Conservation (phyloP, 352 stramenopile genomes). For the Phytophthora sojae region DNA sequence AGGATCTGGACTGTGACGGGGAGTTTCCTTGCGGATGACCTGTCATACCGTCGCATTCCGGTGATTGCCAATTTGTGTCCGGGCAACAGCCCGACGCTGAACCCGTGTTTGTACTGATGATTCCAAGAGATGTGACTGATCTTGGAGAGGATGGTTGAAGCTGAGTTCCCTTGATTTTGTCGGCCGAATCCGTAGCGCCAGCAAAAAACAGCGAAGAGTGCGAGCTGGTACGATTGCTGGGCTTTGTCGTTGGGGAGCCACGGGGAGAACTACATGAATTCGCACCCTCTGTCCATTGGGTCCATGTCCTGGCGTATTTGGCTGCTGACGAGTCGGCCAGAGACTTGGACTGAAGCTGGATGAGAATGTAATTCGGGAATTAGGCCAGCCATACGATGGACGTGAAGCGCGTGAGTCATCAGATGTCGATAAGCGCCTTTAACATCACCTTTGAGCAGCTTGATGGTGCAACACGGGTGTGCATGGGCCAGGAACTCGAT, state of each 20-base stretch:
- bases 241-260: neutral
- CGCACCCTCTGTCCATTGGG: neutral
- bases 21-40: no score
- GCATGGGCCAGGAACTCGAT: no score
- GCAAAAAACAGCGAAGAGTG: constrained; percentile 3
- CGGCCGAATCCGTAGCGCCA: neutral
- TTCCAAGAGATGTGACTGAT: constrained; percentile 16
- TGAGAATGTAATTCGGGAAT: neutral
- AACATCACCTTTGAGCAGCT: neutral
- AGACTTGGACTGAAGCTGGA: constrained; percentile 4
- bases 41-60: no score
- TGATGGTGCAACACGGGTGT: neutral
- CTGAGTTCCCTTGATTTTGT: neutral
- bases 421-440: neutral
- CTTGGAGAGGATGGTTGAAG: constrained; percentile 5
- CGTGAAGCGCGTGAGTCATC: neutral
- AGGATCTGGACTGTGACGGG: no score
- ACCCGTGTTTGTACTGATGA: constrained; percentile 8
- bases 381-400: neutral
- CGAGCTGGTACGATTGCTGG: constrained; percentile 14
- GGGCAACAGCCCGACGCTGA: neutral
- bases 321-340: neutral
- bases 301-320: constrained; percentile 3
- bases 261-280: neutral
- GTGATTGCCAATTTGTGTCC: no score